phyloP scores from a whole-genome alignment of 352 stramenopile species.

The Chrysophaeum taylorii region DNA sequence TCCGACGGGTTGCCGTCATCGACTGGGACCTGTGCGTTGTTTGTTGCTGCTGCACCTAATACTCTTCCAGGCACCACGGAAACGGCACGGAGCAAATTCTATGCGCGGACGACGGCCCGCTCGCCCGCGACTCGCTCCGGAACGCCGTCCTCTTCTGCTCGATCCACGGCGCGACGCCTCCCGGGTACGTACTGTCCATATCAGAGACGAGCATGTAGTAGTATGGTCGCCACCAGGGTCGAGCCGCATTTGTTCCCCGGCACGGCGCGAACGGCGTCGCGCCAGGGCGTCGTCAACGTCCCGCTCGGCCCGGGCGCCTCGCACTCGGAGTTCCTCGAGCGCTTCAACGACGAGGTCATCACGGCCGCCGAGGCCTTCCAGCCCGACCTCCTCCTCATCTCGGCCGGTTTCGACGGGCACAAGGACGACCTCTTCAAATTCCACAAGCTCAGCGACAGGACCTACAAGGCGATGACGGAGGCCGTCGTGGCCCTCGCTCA shows the following conservation, averaged over 20 bases:
- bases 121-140: neutral
- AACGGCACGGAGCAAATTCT: conserved; percentile 63
- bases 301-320: neutral
- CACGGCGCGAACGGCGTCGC: neutral
- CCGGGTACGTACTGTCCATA: too few species aligned
- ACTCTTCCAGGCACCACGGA: conserved; percentile 40
- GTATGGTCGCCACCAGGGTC: neutral
- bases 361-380: conserved; percentile 69
- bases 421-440: conserved; percentile 73
- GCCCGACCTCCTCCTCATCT: conserved; percentile 84
- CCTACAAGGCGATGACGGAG: conserved; percentile 54
- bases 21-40: conserved; percentile 91
- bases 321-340: neutral
- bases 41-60: too few species aligned
- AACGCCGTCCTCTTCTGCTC: neutral
- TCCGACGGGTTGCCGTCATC: conserved; percentile 82
- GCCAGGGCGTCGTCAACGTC: neutral
- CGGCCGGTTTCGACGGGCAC: conserved; percentile 86
- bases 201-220: too few species aligned
- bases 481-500: conserved; percentile 54
- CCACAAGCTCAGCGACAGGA: conserved; percentile 26
- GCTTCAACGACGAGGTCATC: conserved; percentile 55
- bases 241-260: neutral
- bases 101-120: conserved; percentile 48
- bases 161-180: conserved; percentile 7